Evolutionary conservation across 2,329 filamentous ascomycete genomes (phyloP).

Genomic region (Pyricularia sp.): DNA sequence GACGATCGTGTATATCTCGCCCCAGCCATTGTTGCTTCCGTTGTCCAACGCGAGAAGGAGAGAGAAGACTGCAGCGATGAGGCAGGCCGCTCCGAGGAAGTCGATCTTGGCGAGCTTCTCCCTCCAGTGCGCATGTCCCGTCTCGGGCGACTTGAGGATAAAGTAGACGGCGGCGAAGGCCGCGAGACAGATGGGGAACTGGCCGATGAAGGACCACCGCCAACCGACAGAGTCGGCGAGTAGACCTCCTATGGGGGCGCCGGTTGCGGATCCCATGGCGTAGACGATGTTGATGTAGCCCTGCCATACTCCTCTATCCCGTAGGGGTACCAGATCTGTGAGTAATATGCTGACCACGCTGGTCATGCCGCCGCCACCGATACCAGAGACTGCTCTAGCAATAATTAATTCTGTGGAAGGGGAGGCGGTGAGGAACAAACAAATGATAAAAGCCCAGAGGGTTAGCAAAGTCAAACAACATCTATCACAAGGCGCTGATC

Average conservation of each 20-base stretch:
- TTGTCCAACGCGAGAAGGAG: conserved; percentile 63
- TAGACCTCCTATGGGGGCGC: conserved; percentile 55
- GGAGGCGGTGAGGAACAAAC: background rate
- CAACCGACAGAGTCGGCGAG: conserved; percentile 67
- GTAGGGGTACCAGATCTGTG: conserved; percentile 60
- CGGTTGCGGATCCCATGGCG: conserved; percentile 56
- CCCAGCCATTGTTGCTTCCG: conserved; percentile 65
- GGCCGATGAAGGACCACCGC: conserved; percentile 67
- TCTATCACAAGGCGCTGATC: background rate
- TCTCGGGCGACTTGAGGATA: conserved; percentile 53
- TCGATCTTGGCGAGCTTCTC: conserved; percentile 60
- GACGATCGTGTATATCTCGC: conserved; percentile 43
- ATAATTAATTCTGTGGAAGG: conserved; percentile 14
- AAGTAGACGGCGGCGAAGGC: conserved; percentile 56
- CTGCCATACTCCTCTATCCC: conserved; percentile 65
- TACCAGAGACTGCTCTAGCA: conserved; percentile 36
- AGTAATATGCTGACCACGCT: conserved; percentile 60
- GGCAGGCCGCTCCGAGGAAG: conserved; percentile 59
- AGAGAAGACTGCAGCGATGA: conserved; percentile 47
- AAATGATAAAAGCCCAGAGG: background rate
- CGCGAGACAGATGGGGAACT: conserved; percentile 58
- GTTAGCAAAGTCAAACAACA: background rate
- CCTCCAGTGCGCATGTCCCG: conserved; percentile 46
- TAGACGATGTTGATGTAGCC: conserved; percentile 65
- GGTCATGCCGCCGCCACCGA: conserved; percentile 65